Base-by-base conservation (phyloP, 345 rosid genomes). In the Pistacia atlantica region DNA sequence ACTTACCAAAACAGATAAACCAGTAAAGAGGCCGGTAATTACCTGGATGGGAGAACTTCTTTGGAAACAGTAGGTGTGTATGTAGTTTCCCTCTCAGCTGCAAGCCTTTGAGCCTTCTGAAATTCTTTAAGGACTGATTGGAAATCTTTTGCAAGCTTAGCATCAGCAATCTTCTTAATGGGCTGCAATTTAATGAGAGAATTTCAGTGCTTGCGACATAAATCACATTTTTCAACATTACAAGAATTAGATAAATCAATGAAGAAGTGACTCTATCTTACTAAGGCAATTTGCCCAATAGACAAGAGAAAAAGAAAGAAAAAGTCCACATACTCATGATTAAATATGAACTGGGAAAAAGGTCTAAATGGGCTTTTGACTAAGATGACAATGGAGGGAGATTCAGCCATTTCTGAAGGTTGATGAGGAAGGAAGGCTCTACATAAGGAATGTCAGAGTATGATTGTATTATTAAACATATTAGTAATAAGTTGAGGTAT, bases 31-130 rank as follows among this genome's bases (percentile, higher is more conserved):
- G 18, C 25, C 3, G 10, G 22, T 31, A 46, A 38, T 71, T 76
- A 91, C 96, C 92, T 84, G 61, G 89, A 74, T 65, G 88, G 86
- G 72, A 83, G 86, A 63, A 76, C 82, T 63, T 83, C 86, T 77
- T 89, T 83, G 51, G 89, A 80, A 72, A 84, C 81, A 48, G 75
- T 75, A 73, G 95, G 95, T 37, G 89, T 67, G 76, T 86, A 87
- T 2, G 83, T 77, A 0, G 87, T 84, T 80, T 91, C 93, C 81
- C 87, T 89, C 83, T 88, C 96, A 58, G 91, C 91, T 48, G 96
- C 93, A 78, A 89, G 91, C 80, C 93, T 88, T 77, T 91, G 93
- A 74, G 92, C 87, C 86, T 91, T 91, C 79, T 89, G 90, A 76
- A 89, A 89, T 72, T 91, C 91, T 73, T 84, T 88, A 58, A 91